Base-by-base conservation (phyloP, 2,329 filamentous ascomycete genomes). In the Aspergillus sp. region DNA sequence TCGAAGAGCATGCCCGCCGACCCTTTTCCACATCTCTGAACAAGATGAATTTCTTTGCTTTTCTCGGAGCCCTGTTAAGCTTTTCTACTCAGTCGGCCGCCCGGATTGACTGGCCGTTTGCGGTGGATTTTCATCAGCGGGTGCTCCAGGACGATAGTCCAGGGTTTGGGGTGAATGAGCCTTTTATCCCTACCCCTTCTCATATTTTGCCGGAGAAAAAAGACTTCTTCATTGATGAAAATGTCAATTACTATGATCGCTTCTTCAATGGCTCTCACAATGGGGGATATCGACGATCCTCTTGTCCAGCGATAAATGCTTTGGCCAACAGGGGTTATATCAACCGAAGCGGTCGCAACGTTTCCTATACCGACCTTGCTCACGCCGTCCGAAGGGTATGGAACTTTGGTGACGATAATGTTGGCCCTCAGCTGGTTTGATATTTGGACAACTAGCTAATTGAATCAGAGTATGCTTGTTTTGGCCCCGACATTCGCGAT, bases 331-430 rank as follows among this genome's bases (percentile, higher is more conserved):
- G 51, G 11, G 51, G 51, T 11, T 53, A 53, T 7, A 53, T 53
- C 32, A 53, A 53, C 16, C 51, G 51, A 11, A 53, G 18, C 22
- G 51, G 51, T 3, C 18, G 51, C 18, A 53, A 53, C 9, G 22
- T 53, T 18, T 20, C 51, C 1, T 53, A 53, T 32, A 11, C 51
- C 4, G 32, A 53, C 18, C 22, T 53, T 7, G 51, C 51, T 20
- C 31, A 53, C n/a, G 51, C 51, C 4, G 51, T 53, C 2, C 51
- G 51, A 16, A 10, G 31, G 9, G 51, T 53, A 7, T 53, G 51
- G 51, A 53, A 53, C 18, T 53, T 53, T 53, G 51, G 51, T 5
- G 51, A 53, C 9, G 51, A 53, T 22, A 53, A 53, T 53, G 51
- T 53, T n/a, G 18, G 16, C 18, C 2, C 7, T 18, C 3, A 46